Evolutionary conservation across 805 yeast genomes (phyloP).

Genomic region (Candida sithepensis): DNA sequence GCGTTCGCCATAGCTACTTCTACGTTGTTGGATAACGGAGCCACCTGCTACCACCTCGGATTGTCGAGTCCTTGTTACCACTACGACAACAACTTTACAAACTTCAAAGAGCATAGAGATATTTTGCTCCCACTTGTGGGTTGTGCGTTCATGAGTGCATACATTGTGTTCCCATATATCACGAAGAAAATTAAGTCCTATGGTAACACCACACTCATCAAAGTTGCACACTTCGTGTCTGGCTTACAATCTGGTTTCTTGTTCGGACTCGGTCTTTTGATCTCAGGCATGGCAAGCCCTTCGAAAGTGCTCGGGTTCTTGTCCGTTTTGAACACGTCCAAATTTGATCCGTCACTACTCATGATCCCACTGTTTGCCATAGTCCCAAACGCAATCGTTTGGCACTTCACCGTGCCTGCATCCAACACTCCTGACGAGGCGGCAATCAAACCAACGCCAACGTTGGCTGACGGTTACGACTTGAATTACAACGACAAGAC

Average conservation of each 20-base stretch:
- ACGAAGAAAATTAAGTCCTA: constrained; percentile 5
- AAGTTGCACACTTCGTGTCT: constrained; percentile 9
- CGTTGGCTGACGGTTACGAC: constrained; percentile 20
- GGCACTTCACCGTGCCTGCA: constrained; percentile 27
- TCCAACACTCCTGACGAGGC: constrained; percentile 2
- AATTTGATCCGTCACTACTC: constrained; percentile 45
- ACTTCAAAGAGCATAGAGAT: constrained; percentile 12
- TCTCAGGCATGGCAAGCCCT: constrained; percentile 45
- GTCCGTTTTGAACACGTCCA: constrained; percentile 30
- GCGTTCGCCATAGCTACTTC: constrained; percentile 30
- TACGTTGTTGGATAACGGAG: constrained; percentile 6
- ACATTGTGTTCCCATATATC: constrained; percentile 27
- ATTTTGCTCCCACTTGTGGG: constrained; percentile 10
- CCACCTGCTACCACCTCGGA: constrained; percentile 1
- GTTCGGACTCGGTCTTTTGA: constrained; percentile 44
- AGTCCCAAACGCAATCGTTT: constrained; percentile 40
- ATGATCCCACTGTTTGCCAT: constrained; percentile 42
- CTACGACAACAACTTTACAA: constrained; percentile 17
- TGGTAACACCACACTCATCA: neutral
- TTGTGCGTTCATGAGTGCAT: constrained; percentile 16
- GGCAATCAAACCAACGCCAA: constrained; percentile 12
- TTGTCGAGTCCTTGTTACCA: constrained; percentile 10
- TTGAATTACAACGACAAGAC: constrained; percentile 26
- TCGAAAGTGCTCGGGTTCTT: constrained; percentile 45
- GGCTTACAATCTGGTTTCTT: constrained; percentile 28